Evolutionary conservation across 805 yeast species (phyloP).

Genomic region (Ogataea henricii): DNA sequence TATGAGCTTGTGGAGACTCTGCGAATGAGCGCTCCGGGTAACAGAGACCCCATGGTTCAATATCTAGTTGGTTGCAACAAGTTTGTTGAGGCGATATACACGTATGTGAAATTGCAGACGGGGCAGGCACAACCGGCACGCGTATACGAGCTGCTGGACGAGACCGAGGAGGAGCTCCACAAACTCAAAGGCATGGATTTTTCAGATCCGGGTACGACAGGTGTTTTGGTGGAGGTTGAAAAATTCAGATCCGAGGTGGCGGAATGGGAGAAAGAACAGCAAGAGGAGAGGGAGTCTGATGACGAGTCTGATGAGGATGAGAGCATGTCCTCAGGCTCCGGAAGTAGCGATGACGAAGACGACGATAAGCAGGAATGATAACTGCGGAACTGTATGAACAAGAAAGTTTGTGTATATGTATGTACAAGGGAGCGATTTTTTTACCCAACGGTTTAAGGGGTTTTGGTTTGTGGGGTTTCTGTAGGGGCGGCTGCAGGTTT

Average conservation of each 20-base stretch:
- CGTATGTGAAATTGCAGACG: constrained; percentile 9
- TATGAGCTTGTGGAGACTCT: constrained; percentile 40
- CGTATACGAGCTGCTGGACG: constrained; percentile 8
- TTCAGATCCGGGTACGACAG: constrained; percentile 8
- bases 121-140: constrained; percentile 4
- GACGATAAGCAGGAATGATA: background rate
- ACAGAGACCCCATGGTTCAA: constrained; percentile 42
- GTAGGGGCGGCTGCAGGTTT: background rate
- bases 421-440: background rate
- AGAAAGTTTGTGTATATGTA: background rate
- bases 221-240: constrained; percentile 6
- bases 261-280: background rate
- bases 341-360: too few species aligned
- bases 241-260: constrained; percentile 7
- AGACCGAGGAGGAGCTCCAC: constrained; percentile 12
- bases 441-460: background rate
- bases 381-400: background rate
- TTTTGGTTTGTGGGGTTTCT: background rate
- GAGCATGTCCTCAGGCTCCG: too few species aligned
- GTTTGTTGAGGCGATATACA: constrained; percentile 23
- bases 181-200: constrained; percentile 12
- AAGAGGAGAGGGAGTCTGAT: constrained; percentile 2
- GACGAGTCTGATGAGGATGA: background rate
- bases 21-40: constrained; percentile 45
- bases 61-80: constrained; percentile 35